Conservation (phyloP, 2,329 filamentous ascomycete genomes). For the Stachybotrys chlorohalonatus region DNA sequence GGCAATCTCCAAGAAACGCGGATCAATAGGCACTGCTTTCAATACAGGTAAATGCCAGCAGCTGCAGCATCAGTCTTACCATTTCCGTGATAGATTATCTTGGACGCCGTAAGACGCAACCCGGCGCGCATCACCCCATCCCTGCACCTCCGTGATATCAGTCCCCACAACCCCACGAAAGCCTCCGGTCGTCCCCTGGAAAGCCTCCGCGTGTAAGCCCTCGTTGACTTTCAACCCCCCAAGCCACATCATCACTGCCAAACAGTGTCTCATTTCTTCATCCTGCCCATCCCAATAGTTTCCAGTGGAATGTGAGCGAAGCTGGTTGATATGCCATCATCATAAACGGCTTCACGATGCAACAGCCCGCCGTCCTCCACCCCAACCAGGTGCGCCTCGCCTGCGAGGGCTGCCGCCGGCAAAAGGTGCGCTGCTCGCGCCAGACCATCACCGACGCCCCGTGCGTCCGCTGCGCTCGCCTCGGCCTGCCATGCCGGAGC, state of each 20-base stretch:
- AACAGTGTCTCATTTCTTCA: too few relatives aligned
- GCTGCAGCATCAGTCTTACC: too few relatives aligned
- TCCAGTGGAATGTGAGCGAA: too few relatives aligned
- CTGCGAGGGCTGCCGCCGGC: constrained; percentile 21
- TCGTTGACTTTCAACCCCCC: too few relatives aligned
- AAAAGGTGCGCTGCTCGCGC: constrained; percentile 22
- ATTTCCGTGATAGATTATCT: too few relatives aligned
- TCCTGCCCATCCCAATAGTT: too few relatives aligned
- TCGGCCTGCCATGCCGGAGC: constrained; percentile 15
- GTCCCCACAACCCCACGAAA: not conserved
- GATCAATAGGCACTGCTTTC: too few relatives aligned
- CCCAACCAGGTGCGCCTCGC: constrained; percentile 22
- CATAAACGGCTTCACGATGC: too few relatives aligned
- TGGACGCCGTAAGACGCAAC: not conserved
- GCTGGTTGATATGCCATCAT: too few relatives aligned
- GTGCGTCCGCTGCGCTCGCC: constrained; percentile 18
- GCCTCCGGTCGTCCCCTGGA: not conserved
- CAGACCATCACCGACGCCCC: constrained; percentile 9
- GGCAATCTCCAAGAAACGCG: too few relatives aligned
- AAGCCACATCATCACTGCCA: too few relatives aligned
- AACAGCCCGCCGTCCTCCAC: constrained; percentile 5
- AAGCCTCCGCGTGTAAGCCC: constrained; percentile 7
- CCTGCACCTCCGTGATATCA: not conserved
- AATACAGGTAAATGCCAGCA: too few relatives aligned
- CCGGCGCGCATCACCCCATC: not conserved